A percentile compares a stretch with the other conserved stretches of the same genome.
These are phyloP conservation scores for Tolypocladium amazonense DNA, from an alignment of 2,329 filamentous ascomycete genomes.

Conservation along the genomic window DNA sequence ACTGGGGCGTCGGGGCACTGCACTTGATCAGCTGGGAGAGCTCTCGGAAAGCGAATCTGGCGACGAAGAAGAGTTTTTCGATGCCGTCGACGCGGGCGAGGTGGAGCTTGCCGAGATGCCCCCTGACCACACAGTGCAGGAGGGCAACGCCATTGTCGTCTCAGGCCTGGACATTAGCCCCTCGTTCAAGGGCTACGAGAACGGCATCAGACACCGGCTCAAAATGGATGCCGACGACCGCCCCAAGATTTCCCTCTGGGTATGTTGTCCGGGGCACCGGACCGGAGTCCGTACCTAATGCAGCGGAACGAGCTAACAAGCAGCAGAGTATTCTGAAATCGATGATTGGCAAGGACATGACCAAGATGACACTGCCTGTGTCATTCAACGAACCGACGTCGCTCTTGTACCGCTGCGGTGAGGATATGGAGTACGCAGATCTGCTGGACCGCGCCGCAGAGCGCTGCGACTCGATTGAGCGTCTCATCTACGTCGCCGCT, in stretches of 20 bases:
- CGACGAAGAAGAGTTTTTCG: slow-evolving; percentile 89
- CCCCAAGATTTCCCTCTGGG: slow-evolving; percentile 93
- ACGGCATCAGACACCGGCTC: slow-evolving; percentile 66
- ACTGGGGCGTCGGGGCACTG: slow-evolving; percentile 48
- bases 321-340: slow-evolving; percentile 85
- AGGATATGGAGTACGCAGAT: slow-evolving; percentile 97
- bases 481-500: slow-evolving; percentile 86
- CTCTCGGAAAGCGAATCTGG: slow-evolving; percentile 74
- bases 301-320: slow-evolving; percentile 9
- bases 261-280: slow-evolving; percentile 35
- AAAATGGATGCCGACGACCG: slow-evolving; percentile 88
- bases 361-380: slow-evolving; percentile 96
- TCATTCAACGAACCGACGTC: slow-evolving; percentile 99
- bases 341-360: slow-evolving; percentile 99
- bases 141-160: slow-evolving; percentile 29
- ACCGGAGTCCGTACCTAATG: no score
- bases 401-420: slow-evolving; percentile 82
- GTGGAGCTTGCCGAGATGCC: slow-evolving; percentile 70
- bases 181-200: slow-evolving; percentile 85
- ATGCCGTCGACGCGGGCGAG: slow-evolving; percentile 88
- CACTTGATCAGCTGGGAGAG: slow-evolving; percentile 60
- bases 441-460: slow-evolving; percentile 83
- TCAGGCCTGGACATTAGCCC: slow-evolving; percentile 55
- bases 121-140: slow-evolving; percentile 29
- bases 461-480: slow-evolving; percentile 76